Conservation (phyloP, 106 monocot genomes). For the Dendrobium chrysotoxum region DNA sequence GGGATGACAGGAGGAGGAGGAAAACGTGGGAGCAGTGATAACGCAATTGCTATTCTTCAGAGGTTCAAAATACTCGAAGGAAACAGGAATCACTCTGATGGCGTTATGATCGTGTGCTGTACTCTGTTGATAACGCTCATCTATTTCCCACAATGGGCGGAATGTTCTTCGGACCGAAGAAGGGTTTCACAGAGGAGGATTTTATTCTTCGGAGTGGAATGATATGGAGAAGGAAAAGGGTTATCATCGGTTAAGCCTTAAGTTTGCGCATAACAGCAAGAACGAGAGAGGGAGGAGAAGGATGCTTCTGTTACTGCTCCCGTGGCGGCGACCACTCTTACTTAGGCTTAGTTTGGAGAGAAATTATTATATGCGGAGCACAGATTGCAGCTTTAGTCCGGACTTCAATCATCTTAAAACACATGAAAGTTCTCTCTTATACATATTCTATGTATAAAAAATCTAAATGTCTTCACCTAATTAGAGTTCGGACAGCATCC, state of each 20-base stretch:
- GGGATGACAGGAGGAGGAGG: slow-evolving; percentile 87
- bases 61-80: slow-evolving; percentile 45
- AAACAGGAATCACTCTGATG: slow-evolving; percentile 68
- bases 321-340: too few species aligned
- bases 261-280: slow-evolving; percentile 70
- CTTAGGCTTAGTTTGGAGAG: too few species aligned
- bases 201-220: slow-evolving; percentile 74
- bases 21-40: slow-evolving; percentile 59
- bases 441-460: too few species aligned
- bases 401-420: too few species aligned
- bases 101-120: slow-evolving; percentile 49
- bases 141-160: slow-evolving; percentile 52
- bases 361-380: too few species aligned
- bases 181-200: slow-evolving; percentile 19
- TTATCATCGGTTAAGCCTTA: slow-evolving; percentile 29
- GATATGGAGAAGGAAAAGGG: slow-evolving; percentile 39
- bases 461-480: too few species aligned
- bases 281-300: slow-evolving; percentile 42
- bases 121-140: slow-evolving; percentile 20
- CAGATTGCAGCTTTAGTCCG: too few species aligned
- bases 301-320: too few species aligned
- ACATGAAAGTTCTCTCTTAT: too few species aligned
- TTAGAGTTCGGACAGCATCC: too few species aligned
- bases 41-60: slow-evolving; percentile 73
- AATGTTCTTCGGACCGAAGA: slow-evolving; percentile 19